phyloP scores from a whole-genome alignment of 495 filamentous ascomycete species.

The Clavariopsis aquatica region DNA sequence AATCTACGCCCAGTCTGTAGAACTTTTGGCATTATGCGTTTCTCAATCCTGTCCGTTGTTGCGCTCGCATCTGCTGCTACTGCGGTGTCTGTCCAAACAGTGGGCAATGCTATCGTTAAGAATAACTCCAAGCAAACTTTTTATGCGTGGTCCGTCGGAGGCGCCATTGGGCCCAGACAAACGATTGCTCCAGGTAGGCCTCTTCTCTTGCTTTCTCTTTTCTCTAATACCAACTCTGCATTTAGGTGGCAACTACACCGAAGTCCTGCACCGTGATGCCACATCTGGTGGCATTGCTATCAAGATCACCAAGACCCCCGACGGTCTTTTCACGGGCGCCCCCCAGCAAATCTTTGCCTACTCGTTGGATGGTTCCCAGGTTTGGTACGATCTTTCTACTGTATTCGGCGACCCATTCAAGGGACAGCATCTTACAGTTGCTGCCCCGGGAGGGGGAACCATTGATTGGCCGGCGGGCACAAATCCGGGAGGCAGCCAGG shows the following conservation, averaged over 20 bases:
- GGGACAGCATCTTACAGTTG: conserved; percentile 49
- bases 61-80: conserved; percentile 1
- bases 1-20: neutral
- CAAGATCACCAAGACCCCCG: conserved; percentile 54
- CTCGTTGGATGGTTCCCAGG: conserved; percentile 50
- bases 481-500: conserved; percentile 54
- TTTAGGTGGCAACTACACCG: conserved; percentile 12
- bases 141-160: conserved; percentile 61
- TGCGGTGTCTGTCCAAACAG: conserved; percentile 40
- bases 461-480: conserved; percentile 56
- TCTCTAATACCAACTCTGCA: conserved; percentile 38
- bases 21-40: conserved; percentile 25
- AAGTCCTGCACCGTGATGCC: conserved; percentile 27
- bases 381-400: conserved; percentile 60
- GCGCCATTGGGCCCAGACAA: conserved; percentile 42
- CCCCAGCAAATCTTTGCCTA: conserved; percentile 58
- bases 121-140: conserved; percentile 55
- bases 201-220: neutral
- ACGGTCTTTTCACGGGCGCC: conserved; percentile 57
- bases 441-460: conserved; percentile 40
- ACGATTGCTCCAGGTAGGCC: conserved; percentile 45
- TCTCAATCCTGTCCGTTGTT: conserved; percentile 12
- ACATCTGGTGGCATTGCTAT: conserved; percentile 56
- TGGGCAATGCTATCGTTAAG: conserved; percentile 54
- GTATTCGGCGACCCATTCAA: conserved; percentile 60